Percentiles rank a stretch among this genome's conserved stretches.
phyloP scores from a whole-genome alignment of 179 eudicot genomes.

The Spinacia oleracea region DNA sequence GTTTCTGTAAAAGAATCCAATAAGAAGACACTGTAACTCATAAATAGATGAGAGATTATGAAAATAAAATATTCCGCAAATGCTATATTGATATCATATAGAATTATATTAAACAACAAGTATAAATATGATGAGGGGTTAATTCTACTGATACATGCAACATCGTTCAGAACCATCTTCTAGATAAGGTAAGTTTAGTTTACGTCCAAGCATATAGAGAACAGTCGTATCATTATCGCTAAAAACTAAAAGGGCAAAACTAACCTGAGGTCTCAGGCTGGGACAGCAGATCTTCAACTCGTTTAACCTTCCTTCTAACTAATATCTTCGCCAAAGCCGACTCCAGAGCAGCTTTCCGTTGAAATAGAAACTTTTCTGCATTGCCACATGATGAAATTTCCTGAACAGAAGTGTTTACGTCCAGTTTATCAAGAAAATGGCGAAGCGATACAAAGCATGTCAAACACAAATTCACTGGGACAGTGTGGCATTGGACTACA shows the following conservation, averaged over 20 bases:
- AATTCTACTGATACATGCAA: background rate
- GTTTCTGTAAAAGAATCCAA: background rate
- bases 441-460: background rate
- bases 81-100: background rate
- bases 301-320: slow-evolving; percentile 59
- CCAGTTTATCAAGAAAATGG: background rate
- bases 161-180: background rate
- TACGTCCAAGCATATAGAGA: background rate
- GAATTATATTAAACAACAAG: background rate
- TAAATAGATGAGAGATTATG: background rate
- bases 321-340: slow-evolving; percentile 74
- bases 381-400: slow-evolving; percentile 59
- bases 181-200: background rate
- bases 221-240: background rate
- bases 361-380: slow-evolving; percentile 83
- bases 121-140: background rate
- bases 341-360: slow-evolving; percentile 56
- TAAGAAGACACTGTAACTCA: background rate
- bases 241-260: slow-evolving; percentile 12
- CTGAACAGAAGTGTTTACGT: slow-evolving; percentile 36
- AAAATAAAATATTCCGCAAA: background rate
- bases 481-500: background rate
- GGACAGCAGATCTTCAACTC: slow-evolving; percentile 59
- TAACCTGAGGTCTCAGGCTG: slow-evolving; percentile 50
- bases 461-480: background rate